Evolutionary conservation across 306 rosid genomes (phyloP).

Genomic region (Comarum palustre): DNA sequence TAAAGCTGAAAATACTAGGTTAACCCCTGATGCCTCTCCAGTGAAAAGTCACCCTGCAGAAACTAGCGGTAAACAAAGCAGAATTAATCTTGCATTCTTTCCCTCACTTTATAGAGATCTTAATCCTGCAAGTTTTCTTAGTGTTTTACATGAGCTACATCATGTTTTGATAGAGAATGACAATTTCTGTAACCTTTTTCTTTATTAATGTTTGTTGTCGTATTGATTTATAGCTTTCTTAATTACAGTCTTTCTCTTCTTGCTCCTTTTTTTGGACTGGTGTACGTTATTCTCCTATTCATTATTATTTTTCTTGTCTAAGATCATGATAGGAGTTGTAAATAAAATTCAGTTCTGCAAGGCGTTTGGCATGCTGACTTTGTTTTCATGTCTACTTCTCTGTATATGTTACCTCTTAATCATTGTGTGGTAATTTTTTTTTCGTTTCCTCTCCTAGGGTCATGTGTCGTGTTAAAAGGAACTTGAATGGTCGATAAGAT

Average conservation of each 20-base stretch:
- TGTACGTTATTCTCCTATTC: neutral
- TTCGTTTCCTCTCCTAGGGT: neutral
- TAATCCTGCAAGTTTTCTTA: neutral
- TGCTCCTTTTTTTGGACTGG: neutral
- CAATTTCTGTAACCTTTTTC: neutral
- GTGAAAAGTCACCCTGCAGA: constrained; percentile 64
- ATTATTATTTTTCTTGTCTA: neutral
- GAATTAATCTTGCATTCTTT: constrained; percentile 6
- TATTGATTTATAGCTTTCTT: neutral
- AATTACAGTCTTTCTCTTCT: neutral
- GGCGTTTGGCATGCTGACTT: neutral
- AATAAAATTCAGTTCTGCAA: neutral
- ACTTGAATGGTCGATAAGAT: neutral
- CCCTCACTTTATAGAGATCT: constrained; percentile 1
- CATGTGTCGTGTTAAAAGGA: neutral
- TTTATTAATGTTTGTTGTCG: no score
- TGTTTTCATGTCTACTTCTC: neutral
- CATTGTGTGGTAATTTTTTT: neutral
- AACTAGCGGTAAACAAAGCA: constrained; percentile 50
- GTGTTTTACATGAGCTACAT: neutral
- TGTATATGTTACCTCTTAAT: neutral
- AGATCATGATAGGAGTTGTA: neutral
- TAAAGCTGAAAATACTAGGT: constrained; percentile 78
- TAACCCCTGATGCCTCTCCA: constrained; percentile 69
- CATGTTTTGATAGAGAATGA: neutral